Evolutionary conservation across 1,284 basidiomycete species (phyloP).

Genomic region (Cystobasidium pallidum): DNA sequence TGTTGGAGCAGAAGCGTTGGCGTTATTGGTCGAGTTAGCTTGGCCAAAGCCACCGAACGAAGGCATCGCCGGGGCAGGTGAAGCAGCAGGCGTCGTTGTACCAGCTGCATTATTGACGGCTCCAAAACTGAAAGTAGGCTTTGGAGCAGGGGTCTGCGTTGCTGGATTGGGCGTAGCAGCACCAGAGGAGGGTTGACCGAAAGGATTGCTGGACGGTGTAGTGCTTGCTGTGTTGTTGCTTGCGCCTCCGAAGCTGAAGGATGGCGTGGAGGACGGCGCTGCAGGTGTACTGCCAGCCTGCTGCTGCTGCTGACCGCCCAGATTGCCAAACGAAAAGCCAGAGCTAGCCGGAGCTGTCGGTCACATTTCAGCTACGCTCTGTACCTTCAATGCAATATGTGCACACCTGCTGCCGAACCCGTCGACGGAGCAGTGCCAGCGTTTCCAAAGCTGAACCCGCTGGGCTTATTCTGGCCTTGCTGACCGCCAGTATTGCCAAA

Average conservation of each 20-base stretch:
- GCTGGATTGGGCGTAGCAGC: conserved; percentile 11
- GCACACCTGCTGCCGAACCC: conserved; percentile 8
- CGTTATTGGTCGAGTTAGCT: conserved; percentile 1
- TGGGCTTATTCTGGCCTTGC: conserved; percentile 33
- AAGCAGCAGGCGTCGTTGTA: conserved; percentile 33
- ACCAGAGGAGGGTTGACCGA: conserved; percentile 10
- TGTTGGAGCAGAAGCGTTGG: neutral
- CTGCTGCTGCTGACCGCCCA: conserved; percentile 21
- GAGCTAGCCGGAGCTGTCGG: conserved; percentile 23
- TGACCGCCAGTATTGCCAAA: conserved; percentile 19
- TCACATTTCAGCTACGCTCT: neutral
- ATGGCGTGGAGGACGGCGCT: conserved; percentile 11
- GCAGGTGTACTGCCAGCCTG: conserved; percentile 11
- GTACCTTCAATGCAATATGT: neutral
- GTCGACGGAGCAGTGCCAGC: conserved; percentile 6
- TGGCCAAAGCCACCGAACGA: conserved; percentile 42
- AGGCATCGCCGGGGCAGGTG: conserved; percentile 29
- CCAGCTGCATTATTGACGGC: conserved; percentile 23
- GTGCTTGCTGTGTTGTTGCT: neutral
- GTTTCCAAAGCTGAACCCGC: conserved; percentile 43
- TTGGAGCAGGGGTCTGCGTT: conserved; percentile 27
- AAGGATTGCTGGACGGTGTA: conserved; percentile 7
- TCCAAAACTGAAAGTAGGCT: conserved; percentile 33
- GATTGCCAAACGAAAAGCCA: conserved; percentile 37
- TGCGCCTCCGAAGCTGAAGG: conserved; percentile 41